phyloP scores from a whole-genome alignment of 2,329 filamentous ascomycete species.

The Stenocarpella maydis region DNA sequence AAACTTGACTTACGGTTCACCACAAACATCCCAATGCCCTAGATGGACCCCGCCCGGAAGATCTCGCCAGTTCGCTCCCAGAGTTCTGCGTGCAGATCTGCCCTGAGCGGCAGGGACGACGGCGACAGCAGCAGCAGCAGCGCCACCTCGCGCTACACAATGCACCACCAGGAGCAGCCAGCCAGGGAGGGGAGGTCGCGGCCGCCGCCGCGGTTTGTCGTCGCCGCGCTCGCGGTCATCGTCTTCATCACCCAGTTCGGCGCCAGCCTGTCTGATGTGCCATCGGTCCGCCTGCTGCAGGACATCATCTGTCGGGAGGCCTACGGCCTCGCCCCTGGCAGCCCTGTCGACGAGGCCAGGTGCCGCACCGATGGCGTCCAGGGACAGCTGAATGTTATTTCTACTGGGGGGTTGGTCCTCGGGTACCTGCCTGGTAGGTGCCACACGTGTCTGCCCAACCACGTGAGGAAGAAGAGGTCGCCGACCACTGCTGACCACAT shows the following conservation, averaged over 20 bases:
- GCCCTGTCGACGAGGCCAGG: not conserved
- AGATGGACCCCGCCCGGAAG: not conserved
- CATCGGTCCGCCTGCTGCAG: slow-evolving; percentile 23
- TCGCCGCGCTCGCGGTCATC: slow-evolving; percentile 8
- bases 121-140: not conserved
- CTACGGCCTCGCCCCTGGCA: not conserved
- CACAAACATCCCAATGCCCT: not conserved
- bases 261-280: slow-evolving; percentile 22
- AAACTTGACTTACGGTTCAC: not conserved
- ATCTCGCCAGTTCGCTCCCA: not conserved
- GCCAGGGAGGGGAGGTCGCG: not conserved
- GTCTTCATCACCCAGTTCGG: slow-evolving; percentile 28
- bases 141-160: not conserved
- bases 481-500: no score
- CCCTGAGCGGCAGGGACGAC: not conserved
- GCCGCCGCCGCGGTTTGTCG: not conserved
- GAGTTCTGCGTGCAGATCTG: not conserved
- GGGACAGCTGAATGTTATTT: slow-evolving; percentile 5
- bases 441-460: no score
- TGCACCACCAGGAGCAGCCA: not conserved
- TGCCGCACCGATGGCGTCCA: slow-evolving; percentile 12
- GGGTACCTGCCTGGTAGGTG: slow-evolving; percentile 27
- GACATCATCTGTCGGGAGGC: slow-evolving; percentile 25
- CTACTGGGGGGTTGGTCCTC: slow-evolving; percentile 8
- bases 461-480: no score